These are phyloP conservation scores for Cenococcum geophilum DNA, from an alignment of 495 filamentous ascomycete genomes.

Conservation along the genomic window DNA sequence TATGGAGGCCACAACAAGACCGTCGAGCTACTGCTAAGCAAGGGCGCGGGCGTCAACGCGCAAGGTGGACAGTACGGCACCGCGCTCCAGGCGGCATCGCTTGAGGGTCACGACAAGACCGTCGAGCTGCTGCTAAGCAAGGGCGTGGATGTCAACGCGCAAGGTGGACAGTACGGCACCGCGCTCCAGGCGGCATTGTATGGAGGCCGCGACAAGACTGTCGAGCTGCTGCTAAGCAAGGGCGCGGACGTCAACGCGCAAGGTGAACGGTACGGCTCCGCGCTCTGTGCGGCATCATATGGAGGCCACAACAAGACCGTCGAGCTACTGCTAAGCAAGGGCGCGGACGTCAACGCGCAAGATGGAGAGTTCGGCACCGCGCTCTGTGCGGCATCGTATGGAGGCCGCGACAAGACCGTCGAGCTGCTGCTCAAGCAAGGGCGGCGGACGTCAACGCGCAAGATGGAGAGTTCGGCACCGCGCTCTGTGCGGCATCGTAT, in stretches of 20 bases:
- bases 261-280: neutral
- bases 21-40: neutral
- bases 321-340: neutral
- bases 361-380: neutral
- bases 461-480: neutral
- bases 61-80: neutral
- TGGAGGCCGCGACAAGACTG: neutral
- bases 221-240: too few species aligned
- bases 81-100: too few species aligned
- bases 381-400: neutral
- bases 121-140: too few species aligned
- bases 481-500: neutral
- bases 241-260: too few species aligned
- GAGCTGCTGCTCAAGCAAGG: neutral
- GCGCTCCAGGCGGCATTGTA: neutral
- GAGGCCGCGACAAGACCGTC: neutral
- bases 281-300: neutral
- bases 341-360: neutral
- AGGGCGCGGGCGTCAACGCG: neutral
- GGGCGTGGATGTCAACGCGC: conserved; percentile 1
- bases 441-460: neutral
- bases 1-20: neutral
- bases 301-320: neutral
- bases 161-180: neutral
- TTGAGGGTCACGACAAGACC: too few species aligned